Conservation (phyloP, 2,329 filamentous ascomycete genomes). For the Lasiodiplodia hormozganensis region DNA sequence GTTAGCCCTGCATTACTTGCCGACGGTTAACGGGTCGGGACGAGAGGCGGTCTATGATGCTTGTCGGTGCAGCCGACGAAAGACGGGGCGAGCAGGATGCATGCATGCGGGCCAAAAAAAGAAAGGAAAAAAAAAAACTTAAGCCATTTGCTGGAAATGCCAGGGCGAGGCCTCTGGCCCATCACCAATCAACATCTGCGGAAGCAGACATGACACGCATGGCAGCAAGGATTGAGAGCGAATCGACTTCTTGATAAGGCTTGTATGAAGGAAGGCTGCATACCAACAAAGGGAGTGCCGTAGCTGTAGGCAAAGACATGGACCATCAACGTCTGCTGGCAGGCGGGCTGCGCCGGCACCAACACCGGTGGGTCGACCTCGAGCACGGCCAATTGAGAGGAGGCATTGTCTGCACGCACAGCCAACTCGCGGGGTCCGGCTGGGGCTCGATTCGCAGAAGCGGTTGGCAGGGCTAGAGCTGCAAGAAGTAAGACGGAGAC, state of each 20-base stretch:
- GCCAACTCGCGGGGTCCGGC: slow-evolving; percentile 4
- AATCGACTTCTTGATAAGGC: slow-evolving; percentile 19
- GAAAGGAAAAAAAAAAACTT: neutral
- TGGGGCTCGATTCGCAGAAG: neutral
- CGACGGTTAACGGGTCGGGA: slow-evolving; percentile 26
- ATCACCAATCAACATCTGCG: slow-evolving; percentile 8
- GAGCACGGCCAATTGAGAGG: slow-evolving; percentile 65
- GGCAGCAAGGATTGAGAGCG: slow-evolving; percentile 11
- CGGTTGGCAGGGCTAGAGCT: slow-evolving; percentile 20
- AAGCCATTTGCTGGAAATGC: neutral
- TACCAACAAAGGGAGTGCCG: slow-evolving; percentile 74
- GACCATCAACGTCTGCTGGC: slow-evolving; percentile 69
- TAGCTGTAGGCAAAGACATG: slow-evolving; percentile 77
- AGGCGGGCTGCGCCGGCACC: slow-evolving; percentile 52
- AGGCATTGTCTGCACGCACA: slow-evolving; percentile 23
- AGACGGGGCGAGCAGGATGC: neutral
- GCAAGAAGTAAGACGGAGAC: slow-evolving; percentile 23
- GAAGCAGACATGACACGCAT: slow-evolving; percentile 25
- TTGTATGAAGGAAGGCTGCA: slow-evolving; percentile 21
- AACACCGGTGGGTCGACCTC: slow-evolving; percentile 73
- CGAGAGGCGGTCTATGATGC: slow-evolving; percentile 19
- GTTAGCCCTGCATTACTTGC: slow-evolving; percentile 20
- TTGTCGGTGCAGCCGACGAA: slow-evolving; percentile 18
- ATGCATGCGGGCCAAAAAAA: slow-evolving; percentile 4
- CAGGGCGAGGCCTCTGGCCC: slow-evolving; percentile 7